phyloP scores from a whole-genome alignment of 768 basidiomycete genomes.

The Boletus barrowsii region DNA sequence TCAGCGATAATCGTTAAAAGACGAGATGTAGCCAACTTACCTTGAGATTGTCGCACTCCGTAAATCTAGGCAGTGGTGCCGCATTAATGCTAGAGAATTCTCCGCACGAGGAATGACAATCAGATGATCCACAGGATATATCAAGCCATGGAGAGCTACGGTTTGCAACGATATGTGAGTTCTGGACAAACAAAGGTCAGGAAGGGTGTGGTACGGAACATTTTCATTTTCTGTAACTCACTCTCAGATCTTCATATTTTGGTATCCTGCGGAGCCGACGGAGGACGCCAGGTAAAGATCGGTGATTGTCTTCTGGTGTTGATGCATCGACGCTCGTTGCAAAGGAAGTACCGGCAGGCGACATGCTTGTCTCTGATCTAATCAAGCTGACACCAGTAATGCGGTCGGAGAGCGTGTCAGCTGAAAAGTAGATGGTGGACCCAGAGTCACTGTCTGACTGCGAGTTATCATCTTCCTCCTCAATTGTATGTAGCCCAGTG shows the following conservation, averaged over 20 bases:
- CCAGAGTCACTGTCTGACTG: background rate
- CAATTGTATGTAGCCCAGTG: background rate
- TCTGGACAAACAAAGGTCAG: background rate
- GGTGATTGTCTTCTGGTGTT: background rate
- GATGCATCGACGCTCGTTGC: constrained; percentile 18
- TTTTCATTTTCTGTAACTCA: background rate
- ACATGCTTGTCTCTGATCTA: background rate
- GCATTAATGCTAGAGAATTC: background rate
- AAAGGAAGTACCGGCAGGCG: constrained; percentile 11
- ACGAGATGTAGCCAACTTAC: background rate
- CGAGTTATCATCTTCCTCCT: constrained; percentile 5
- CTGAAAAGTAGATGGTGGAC: constrained; percentile 5
- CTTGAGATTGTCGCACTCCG: background rate
- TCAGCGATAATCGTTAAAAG: background rate
- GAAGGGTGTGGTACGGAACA: background rate
- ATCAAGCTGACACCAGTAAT: background rate
- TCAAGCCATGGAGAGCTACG: background rate
- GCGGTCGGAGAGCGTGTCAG: constrained; percentile 1
- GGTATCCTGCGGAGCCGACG: constrained; percentile 18
- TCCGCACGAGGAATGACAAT: background rate
- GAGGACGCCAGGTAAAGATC: background rate
- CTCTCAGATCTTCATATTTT: constrained; percentile 19
- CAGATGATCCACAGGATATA: background rate
- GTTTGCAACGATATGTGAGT: background rate
- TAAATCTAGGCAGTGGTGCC: background rate